A percentile compares a stretch with the other conserved stretches of the same genome.
Conservation (phyloP, 1,284 basidiomycete genomes). For the Moniliella sp. region DNA sequence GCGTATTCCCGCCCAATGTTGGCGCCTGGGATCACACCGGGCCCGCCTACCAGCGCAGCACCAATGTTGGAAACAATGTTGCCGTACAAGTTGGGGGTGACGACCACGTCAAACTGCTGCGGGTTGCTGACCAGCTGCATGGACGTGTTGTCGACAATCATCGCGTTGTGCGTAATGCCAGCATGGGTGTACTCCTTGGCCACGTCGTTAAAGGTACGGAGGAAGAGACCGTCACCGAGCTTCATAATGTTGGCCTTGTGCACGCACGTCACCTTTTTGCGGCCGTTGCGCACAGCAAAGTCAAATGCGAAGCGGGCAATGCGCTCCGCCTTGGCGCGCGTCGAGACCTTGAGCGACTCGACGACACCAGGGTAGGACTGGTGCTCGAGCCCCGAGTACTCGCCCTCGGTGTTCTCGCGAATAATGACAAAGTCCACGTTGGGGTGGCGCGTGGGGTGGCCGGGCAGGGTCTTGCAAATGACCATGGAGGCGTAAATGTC, state of each 20-base stretch:
- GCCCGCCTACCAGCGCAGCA: constrained; percentile 88
- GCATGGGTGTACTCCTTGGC: constrained; percentile 78
- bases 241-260: constrained; percentile 99
- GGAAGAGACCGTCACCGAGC: constrained; percentile 93
- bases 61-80: constrained; percentile 96
- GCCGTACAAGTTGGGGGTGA: constrained; percentile 85
- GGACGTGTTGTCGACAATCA: constrained; percentile 99
- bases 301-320: constrained; percentile 95
- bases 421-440: constrained; percentile 98
- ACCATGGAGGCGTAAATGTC: constrained; percentile 98
- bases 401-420: constrained; percentile 98
- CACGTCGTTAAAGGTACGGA: constrained; percentile 87
- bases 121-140: constrained; percentile 96
- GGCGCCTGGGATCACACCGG: constrained; percentile 89
- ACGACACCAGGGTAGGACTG: constrained; percentile 94
- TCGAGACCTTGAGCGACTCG: constrained; percentile 92
- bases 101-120: constrained; percentile 93
- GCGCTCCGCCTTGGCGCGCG: constrained; percentile 79
- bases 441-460: constrained; percentile 80
- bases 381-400: constrained; percentile 97
- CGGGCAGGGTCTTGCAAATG: constrained; percentile 92
- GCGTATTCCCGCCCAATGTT: constrained; percentile 95
- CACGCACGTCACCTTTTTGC: constrained; percentile 99
- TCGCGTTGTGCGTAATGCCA: constrained; percentile 81
- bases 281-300: constrained; percentile 92